A percentile compares a stretch with the other conserved stretches of the same genome.
Conservation (phyloP, 116 monocot species). For the Papilionanthe hybrid region DNA sequence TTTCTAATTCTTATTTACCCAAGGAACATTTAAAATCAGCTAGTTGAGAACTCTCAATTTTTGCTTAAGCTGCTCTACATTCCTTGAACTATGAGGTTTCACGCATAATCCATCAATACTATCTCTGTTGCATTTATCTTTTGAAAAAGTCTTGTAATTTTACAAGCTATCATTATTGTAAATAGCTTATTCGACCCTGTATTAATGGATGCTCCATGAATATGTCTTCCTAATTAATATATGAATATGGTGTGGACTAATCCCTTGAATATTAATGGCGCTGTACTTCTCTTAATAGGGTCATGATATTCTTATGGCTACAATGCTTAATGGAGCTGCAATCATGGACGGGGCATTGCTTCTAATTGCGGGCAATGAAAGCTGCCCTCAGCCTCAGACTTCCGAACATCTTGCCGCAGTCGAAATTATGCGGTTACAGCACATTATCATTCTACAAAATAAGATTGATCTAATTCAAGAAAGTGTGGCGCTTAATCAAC, state of each 20-base stretch:
- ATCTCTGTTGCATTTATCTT: too few species aligned
- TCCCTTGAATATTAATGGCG: not conserved
- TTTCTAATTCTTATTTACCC: too few species aligned
- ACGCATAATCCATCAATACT: too few species aligned
- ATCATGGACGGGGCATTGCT: constrained; percentile 99
- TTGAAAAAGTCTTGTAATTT: too few species aligned
- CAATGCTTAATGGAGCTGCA: constrained; percentile 99
- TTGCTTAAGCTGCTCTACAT: too few species aligned
- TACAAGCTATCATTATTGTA: not conserved
- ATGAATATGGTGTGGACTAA: not conserved
- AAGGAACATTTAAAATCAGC: too few species aligned
- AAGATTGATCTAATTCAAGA: constrained; percentile 98
- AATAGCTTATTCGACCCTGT: not conserved
- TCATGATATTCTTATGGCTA: constrained; percentile 99
- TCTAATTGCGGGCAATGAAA: constrained; percentile 94
- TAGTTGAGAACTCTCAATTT: too few species aligned
- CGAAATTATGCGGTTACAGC: constrained; percentile 88
- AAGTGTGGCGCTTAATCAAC: constrained; percentile 91
- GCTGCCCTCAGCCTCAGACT: constrained; percentile 97
- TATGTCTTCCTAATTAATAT: not conserved
- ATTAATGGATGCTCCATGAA: not conserved
- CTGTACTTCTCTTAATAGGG: constrained; percentile 39
- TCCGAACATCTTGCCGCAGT: constrained; percentile 97
- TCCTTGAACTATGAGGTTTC: too few species aligned
- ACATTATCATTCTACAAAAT: constrained; percentile 92